These are phyloP conservation scores for Xylariales sp. DNA, from an alignment of 2,329 filamentous ascomycete genomes.

Conservation along the genomic window DNA sequence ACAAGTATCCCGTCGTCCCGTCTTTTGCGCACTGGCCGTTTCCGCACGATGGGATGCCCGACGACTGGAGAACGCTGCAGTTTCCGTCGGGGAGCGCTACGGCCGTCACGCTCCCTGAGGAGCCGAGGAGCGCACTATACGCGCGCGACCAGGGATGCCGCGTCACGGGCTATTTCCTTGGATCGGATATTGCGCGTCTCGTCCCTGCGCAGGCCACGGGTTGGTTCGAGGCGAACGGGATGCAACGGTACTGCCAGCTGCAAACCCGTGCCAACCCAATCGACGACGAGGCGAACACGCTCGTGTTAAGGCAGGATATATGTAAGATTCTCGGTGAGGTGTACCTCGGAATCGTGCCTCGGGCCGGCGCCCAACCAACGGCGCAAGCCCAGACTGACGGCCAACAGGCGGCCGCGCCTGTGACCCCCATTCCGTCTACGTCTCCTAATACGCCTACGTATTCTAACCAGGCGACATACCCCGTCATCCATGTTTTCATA, in stretches of 20 bases:
- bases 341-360: neutral
- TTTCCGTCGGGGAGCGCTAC: neutral
- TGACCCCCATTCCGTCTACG: too few species aligned
- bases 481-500: neutral
- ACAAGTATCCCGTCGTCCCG: neutral
- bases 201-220: neutral
- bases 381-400: too few species aligned
- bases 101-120: neutral
- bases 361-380: neutral
- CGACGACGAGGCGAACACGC: neutral
- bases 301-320: neutral
- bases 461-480: neutral
- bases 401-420: too few species aligned
- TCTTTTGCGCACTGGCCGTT: constrained; percentile 6
- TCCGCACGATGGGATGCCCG: neutral
- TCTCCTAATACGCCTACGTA: too few species aligned
- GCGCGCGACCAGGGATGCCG: neutral
- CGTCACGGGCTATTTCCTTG: neutral
- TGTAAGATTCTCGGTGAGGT: neutral
- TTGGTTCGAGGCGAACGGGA: neutral
- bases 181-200: constrained; percentile 1
- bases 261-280: neutral
- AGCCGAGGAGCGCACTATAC: neutral
- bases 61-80: neutral
- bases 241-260: neutral